Percentiles rank a stretch among this genome's conserved stretches.
These are phyloP conservation scores for Prunus yedoensis DNA, from an alignment of 331 rosid species.

Conservation along the genomic window DNA sequence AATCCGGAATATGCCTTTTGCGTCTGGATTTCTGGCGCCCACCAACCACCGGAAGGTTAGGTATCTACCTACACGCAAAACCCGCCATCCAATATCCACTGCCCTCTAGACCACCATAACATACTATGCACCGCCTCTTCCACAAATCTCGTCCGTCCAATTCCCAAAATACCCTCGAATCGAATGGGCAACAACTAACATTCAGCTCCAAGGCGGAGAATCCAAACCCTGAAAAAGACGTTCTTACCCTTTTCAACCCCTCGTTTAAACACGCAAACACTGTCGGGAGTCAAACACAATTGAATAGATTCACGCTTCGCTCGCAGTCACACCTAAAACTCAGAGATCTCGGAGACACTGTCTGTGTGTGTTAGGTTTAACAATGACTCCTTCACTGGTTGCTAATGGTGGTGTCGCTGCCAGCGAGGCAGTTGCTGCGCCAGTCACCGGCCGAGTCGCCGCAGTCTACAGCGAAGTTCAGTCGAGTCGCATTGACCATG, in stretches of 20 bases:
- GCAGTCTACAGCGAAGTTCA: conserved; percentile 88
- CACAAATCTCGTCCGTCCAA: neutral
- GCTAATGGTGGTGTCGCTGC: conserved; percentile 47
- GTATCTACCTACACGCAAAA: neutral
- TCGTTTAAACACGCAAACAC: neutral
- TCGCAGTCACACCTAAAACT: conserved; percentile 20
- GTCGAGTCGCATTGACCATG: conserved; percentile 70
- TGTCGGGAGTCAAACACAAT: neutral
- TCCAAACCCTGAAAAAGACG: conserved; percentile 18
- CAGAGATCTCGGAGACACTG: conserved; percentile 9
- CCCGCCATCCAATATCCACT: conserved; percentile 1
- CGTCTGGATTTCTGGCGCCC: conserved; percentile 4
- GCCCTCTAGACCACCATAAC: neutral
- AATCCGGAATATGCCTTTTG: conserved; percentile 21
- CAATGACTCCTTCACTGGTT: conserved; percentile 51
- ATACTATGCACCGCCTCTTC: neutral
- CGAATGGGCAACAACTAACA: neutral
- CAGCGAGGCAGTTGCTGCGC: conserved; percentile 7
- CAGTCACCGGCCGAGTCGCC: conserved; percentile 53
- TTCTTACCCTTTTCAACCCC: conserved; percentile 31
- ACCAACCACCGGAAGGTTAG: conserved; percentile 28
- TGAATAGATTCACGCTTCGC: conserved; percentile 22
- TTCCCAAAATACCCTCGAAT: neutral
- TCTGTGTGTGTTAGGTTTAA: conserved; percentile 7
- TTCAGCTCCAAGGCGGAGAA: conserved; percentile 27